Base-by-base conservation (phyloP, 2,329 filamentous ascomycete species). In the Xylaria sp. region DNA sequence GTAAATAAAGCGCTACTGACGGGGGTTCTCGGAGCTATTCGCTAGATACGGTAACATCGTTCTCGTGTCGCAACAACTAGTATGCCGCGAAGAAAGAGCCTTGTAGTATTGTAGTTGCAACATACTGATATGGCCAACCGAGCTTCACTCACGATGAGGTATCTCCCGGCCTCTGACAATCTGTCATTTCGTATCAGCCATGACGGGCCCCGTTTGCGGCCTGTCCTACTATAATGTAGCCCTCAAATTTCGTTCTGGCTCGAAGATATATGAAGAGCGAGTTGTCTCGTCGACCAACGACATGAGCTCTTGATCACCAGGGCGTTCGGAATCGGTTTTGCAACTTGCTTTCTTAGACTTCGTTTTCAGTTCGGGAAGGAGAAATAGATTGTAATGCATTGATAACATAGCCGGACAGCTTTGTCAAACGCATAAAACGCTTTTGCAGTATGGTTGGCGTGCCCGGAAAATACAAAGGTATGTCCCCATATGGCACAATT, bases 381-480 rank as follows among this genome's bases (percentile, higher is more conserved):
- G 6, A 46, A n/a, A 13, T 31, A 50, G 15, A 55, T 34, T 41
- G 37, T 46, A 67, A 65, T 69, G 28, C 52, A 10, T 41, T 34
- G 20, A 46, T 63, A 62, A 54, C 39, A 62, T 41, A 64, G 25
- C 37, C 31, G 48, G 50, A 48, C 31, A 67, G 25, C 34, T 44
- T 58, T 34, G 12, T 64, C 50, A 15, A 63, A 12, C n/a, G 18
- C n/a, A 48, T 23, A 28, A 46, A 51, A 20, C n/a, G 8, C 44
- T 62, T 58, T 62, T 57, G 60, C 76, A 82, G 65, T 44, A 89
- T 89, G 88, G 88, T 89, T 72, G 88, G 88, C 63, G 88, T 90
- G 67, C 84, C 87, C 46, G 88, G 88, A 61, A 90, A 89, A 78
- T 90, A 87, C 77, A 89, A 89, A 78, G 88, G 73, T 74, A 65